phyloP scores from a whole-genome alignment of 2,329 filamentous ascomycete genomes.

The Sclerotinia subarctica region DNA sequence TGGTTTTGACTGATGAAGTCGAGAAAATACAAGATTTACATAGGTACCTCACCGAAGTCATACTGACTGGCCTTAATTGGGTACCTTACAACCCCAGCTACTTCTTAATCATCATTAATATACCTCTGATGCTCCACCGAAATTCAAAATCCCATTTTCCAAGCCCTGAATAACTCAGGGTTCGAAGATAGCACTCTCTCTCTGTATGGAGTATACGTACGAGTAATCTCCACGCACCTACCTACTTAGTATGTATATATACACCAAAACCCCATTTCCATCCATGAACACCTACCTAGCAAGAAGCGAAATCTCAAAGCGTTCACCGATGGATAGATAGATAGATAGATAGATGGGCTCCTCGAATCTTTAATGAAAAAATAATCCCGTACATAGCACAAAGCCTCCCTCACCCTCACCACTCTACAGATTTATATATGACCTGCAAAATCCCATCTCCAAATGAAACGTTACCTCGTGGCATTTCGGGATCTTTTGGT shows the following conservation, averaged over 20 bases:
- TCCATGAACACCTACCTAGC: too few relatives aligned
- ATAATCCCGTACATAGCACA: background rate
- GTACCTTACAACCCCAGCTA: background rate
- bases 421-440: too few relatives aligned
- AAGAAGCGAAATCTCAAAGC: too few relatives aligned
- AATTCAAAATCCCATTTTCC: background rate
- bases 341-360: background rate
- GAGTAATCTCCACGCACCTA: background rate
- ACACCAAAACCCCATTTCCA: background rate
- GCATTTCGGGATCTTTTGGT: background rate
- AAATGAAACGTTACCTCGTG: slow-evolving; percentile 21
- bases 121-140: background rate
- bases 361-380: background rate
- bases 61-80: too few relatives aligned
- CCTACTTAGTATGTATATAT: too few relatives aligned
- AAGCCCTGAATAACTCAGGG: background rate
- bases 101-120: background rate
- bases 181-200: background rate
- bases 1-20: background rate
- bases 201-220: background rate
- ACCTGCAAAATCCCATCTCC: background rate
- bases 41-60: too few relatives aligned
- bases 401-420: too few relatives aligned
- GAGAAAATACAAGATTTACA: too few relatives aligned
- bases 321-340: too few relatives aligned